Conservation (phyloP, 1,284 basidiomycete genomes). For the Cutaneotrichosporon dermatis region DNA sequence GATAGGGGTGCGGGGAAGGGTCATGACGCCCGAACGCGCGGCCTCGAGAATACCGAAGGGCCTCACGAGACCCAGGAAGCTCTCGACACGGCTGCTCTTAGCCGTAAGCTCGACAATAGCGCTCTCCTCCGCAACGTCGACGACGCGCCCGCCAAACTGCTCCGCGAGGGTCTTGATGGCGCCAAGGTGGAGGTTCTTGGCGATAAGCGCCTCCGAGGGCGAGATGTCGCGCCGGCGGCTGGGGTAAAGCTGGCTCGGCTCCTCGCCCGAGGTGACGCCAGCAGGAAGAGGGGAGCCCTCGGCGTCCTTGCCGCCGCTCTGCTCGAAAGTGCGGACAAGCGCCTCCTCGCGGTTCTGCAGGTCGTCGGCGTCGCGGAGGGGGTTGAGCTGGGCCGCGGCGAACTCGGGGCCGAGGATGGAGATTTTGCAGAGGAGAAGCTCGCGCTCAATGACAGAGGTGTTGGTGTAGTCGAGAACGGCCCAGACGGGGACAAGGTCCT, state of each 20-base stretch:
- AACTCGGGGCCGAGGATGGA: conserved; percentile 98
- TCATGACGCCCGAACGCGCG: conserved; percentile 84
- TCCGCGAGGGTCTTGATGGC: conserved; percentile 76
- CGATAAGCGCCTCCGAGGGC: conserved; percentile 75
- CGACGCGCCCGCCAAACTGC: conserved; percentile 89
- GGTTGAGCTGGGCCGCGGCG: conserved; percentile 82
- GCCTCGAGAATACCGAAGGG: conserved; percentile 95
- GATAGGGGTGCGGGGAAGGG: conserved; percentile 91
- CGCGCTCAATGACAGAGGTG: conserved; percentile 79
- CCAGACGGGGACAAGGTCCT: conserved; percentile 95
- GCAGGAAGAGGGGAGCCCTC: conserved; percentile 65
- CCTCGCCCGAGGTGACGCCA: conserved; percentile 47
- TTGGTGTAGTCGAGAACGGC: conserved; percentile 94
- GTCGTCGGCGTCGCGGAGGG: conserved; percentile 51
- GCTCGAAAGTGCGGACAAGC: conserved; percentile 21
- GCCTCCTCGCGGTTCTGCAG: conserved; percentile 18
- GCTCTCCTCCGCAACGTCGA: conserved; percentile 90
- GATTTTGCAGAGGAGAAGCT: conserved; percentile 83
- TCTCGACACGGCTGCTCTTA: conserved; percentile 86
- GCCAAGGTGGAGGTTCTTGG: conserved; percentile 84
- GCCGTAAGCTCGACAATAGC: conserved; percentile 93
- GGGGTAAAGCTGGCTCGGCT: conserved; percentile 25
- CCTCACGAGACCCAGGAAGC: conserved; percentile 84
- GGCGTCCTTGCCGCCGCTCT: conserved; percentile 32
- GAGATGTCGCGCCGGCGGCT: conserved; percentile 22